Evolutionary conservation across 768 basidiomycete genomes (phyloP).

Genomic region (Amanita inopinata): DNA sequence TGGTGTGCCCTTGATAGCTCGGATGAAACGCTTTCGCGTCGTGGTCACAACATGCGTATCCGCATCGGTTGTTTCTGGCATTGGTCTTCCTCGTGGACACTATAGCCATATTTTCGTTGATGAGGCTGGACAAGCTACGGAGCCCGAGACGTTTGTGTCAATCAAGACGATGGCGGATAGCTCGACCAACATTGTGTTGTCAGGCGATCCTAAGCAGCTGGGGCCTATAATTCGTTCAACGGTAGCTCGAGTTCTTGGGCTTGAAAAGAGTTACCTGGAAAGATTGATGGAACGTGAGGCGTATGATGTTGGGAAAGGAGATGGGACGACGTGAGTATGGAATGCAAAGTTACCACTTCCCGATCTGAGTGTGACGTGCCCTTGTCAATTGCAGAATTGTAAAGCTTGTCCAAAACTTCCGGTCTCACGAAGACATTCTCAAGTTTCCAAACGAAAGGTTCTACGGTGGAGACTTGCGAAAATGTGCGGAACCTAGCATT

Average conservation of each 20-base stretch:
- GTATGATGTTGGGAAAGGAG: constrained; percentile 25
- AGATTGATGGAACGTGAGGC: constrained; percentile 40
- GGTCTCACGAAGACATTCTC: constrained; percentile 53
- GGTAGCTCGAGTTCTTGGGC: constrained; percentile 45
- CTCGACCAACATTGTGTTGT: constrained; percentile 48
- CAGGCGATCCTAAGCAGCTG: constrained; percentile 65
- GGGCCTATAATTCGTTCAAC: constrained; percentile 57
- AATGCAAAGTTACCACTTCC: constrained; percentile 11
- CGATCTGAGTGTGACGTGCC: not conserved
- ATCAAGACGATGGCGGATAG: constrained; percentile 50
- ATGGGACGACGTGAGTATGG: constrained; percentile 22
- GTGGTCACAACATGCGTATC: constrained; percentile 62
- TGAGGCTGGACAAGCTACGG: constrained; percentile 65
- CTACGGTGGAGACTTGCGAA: constrained; percentile 43
- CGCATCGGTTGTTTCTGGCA: constrained; percentile 41
- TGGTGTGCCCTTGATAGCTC: constrained; percentile 27
- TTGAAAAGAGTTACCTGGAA: constrained; percentile 54
- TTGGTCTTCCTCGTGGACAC: constrained; percentile 51
- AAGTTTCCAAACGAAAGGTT: constrained; percentile 53
- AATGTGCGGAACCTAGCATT: constrained; percentile 31
- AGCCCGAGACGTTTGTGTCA: constrained; percentile 54
- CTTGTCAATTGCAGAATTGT: constrained; percentile 44
- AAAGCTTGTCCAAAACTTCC: constrained; percentile 55
- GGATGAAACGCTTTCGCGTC: constrained; percentile 35
- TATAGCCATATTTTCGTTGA: constrained; percentile 64